A percentile compares a stretch with the other conserved stretches of the same genome.
Evolutionary conservation across 2,329 filamentous ascomycete species (phyloP).

Genomic region (Aspergillus ibericus): DNA sequence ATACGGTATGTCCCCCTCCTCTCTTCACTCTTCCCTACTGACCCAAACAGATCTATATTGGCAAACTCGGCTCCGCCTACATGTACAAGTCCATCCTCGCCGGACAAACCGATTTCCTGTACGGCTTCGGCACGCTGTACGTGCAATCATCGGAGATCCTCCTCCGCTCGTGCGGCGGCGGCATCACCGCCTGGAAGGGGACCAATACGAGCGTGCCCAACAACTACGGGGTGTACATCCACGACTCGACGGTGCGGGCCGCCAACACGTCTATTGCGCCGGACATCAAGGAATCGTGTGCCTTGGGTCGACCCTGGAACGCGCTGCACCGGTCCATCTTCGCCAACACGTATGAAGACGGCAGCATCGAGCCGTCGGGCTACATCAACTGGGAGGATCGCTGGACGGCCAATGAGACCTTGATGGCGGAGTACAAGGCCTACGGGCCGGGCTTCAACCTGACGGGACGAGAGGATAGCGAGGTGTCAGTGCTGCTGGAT

Average conservation of each 20-base stretch:
- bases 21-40: background rate
- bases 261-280: conserved; percentile 52
- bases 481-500: conserved; percentile 51
- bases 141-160: conserved; percentile 56
- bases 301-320: conserved; percentile 66
- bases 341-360: conserved; percentile 56
- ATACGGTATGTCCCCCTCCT: conserved; percentile 50
- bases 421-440: conserved; percentile 58
- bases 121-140: conserved; percentile 67
- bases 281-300: conserved; percentile 49
- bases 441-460: conserved; percentile 57
- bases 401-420: conserved; percentile 45
- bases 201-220: conserved; percentile 66
- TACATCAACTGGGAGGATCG: conserved; percentile 55
- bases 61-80: conserved; percentile 66
- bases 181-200: conserved; percentile 69
- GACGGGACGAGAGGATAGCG: conserved; percentile 43
- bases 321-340: conserved; percentile 59
- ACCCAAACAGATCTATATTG: conserved; percentile 54
- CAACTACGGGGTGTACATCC: conserved; percentile 67
- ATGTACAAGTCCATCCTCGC: conserved; percentile 62
- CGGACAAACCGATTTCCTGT: conserved; percentile 68
- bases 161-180: conserved; percentile 63
- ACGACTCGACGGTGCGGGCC: conserved; percentile 54
- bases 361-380: conserved; percentile 53